Evolutionary conservation across 805 yeast genomes (phyloP).

Genomic region (Lipomyces sp.): DNA sequence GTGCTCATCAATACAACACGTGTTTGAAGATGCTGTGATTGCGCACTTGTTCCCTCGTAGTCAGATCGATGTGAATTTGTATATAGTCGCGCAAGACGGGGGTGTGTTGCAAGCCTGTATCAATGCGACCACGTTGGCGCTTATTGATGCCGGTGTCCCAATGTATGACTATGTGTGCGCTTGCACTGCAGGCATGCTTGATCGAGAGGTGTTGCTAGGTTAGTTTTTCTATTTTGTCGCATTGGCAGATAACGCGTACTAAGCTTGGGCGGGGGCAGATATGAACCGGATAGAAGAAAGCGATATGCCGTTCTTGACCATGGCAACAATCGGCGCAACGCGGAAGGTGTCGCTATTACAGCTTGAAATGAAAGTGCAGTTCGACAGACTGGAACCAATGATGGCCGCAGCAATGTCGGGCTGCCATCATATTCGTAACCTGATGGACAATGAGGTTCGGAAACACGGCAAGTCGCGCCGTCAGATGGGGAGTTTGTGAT

Average conservation of each 20-base stretch:
- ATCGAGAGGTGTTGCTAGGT: slow-evolving; percentile 68
- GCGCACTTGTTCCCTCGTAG: slow-evolving; percentile 81
- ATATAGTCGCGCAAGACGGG: slow-evolving; percentile 88
- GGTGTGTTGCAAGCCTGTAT: slow-evolving; percentile 78
- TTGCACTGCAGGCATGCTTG: slow-evolving; percentile 77
- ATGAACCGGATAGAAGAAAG: slow-evolving; percentile 80
- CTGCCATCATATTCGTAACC: slow-evolving; percentile 74
- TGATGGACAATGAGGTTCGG: slow-evolving; percentile 86
- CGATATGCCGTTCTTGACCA: slow-evolving; percentile 78
- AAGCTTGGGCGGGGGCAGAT: slow-evolving; percentile 50
- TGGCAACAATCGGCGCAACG: slow-evolving; percentile 82
- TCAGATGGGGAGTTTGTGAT: slow-evolving; percentile 37
- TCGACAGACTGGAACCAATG: slow-evolving; percentile 76
- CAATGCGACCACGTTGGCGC: slow-evolving; percentile 85
- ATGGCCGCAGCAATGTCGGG: slow-evolving; percentile 87
- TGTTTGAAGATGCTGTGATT: slow-evolving; percentile 63
- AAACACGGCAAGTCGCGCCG: slow-evolving; percentile 68
- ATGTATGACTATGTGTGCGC: slow-evolving; percentile 89
- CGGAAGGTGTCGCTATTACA: slow-evolving; percentile 77
- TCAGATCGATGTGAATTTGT: slow-evolving; percentile 70
- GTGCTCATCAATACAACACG: slow-evolving; percentile 42
- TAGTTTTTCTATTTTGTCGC: background rate
- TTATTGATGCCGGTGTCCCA: slow-evolving; percentile 93
- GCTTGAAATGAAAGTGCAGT: slow-evolving; percentile 80
- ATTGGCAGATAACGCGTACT: background rate